Evolutionary conservation across 441 rosid genomes (phyloP).

Genomic region (Flueggea neowawraea): DNA sequence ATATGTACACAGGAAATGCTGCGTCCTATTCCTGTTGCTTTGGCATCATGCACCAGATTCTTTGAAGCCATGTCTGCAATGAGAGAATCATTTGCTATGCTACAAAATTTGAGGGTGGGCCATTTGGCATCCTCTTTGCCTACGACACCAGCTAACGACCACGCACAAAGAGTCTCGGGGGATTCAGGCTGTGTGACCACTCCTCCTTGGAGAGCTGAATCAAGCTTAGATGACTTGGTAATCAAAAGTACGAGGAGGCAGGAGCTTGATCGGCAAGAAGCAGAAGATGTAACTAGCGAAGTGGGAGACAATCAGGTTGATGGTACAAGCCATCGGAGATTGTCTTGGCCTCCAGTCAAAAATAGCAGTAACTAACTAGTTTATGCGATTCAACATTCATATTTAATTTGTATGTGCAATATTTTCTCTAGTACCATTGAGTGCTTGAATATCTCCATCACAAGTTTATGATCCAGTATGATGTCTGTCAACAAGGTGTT

Average conservation of each 20-base stretch:
- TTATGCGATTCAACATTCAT: background rate
- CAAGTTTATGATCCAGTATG: no score
- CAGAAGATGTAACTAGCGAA: conserved; percentile 42
- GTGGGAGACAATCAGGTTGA: conserved; percentile 39
- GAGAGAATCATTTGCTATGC: conserved; percentile 96
- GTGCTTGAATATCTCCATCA: no score
- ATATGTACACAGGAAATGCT: conserved; percentile 72
- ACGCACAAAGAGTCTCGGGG: conserved; percentile 32
- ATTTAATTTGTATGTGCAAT: background rate
- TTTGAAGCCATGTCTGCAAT: conserved; percentile 98
- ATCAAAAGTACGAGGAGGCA: conserved; percentile 37
- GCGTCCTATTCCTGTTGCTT: conserved; percentile 96
- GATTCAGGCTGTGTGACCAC: conserved; percentile 67
- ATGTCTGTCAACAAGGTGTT: no score
- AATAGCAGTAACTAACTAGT: conserved; percentile 19
- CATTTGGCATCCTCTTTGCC: conserved; percentile 49
- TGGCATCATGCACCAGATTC: conserved; percentile 94
- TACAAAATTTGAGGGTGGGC: conserved; percentile 81
- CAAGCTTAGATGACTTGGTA: conserved; percentile 63
- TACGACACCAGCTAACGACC: conserved; percentile 46
- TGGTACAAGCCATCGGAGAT: conserved; percentile 50
- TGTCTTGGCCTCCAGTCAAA: conserved; percentile 85
- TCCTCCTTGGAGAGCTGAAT: conserved; percentile 69
- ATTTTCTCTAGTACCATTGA: background rate
- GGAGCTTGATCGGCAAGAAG: conserved; percentile 34